Evolutionary conservation across 805 yeast species (phyloP), one percentile per base, ranked within the genome.

Genomic region (Yarrowia sp.): DNA sequence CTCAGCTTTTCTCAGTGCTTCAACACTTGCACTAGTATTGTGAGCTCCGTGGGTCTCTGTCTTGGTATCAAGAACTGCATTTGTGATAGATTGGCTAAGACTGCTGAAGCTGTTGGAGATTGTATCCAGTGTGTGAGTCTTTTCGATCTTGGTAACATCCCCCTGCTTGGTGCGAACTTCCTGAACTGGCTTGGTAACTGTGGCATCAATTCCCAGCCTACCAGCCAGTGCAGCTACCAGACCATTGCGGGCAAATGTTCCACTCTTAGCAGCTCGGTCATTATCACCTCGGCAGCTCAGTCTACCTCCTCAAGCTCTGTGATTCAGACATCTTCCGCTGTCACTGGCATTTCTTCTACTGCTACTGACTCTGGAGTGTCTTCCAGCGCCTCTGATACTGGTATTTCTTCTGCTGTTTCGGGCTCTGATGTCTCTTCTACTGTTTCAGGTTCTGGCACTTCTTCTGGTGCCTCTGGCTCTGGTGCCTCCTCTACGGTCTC

Each of bases 161-260:
- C 61, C 3, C 9, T 55, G 15, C 46, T 55, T 22, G 61, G 38
- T 22, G 61, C 61, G 15, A 46, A 61, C 55, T 61, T 61, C 55
- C 19, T 61, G 10, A 48, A 61, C 55, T 61, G 53, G 55, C 36
- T 61, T 9, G 55, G 53, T 0, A 22, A 36, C 22, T 61, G 67
- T 61, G 50, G 50, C 5, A 16, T 58, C n/a, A 11, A 43, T 22
- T 43, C 40, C 4, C 10, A 19, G 7, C 22, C 67, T 14, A 8
- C 36, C 14, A 38, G n/a, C 8, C 12, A 36, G n/a, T 61, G 67
- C 15, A 3, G 8, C 12, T 42, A 59, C 61, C 61, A 55, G 61
- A 55, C 61, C 46, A 55, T 55, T 7, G 2, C 61, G 3, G 61
- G 61, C 3, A 15, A 22, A 22, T 55, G 61, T 10, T n/a, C 14